phyloP scores from a whole-genome alignment of 2,329 filamentous ascomycete species.

The Arachnomyces sp. region DNA sequence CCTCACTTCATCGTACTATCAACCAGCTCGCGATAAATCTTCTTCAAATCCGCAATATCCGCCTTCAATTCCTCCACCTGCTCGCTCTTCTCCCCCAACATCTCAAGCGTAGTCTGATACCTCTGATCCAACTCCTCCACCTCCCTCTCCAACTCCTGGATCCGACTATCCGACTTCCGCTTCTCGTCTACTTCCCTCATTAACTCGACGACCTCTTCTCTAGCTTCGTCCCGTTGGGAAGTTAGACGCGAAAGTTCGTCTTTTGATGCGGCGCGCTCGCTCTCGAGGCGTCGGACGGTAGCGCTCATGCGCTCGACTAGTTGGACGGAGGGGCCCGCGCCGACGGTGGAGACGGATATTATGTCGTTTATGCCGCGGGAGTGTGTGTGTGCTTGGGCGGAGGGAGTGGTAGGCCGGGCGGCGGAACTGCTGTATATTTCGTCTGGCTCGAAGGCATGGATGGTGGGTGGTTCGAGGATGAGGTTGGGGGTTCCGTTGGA shows the following conservation, averaged over 20 bases:
- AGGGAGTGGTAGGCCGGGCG: slow-evolving; percentile 25
- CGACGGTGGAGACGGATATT: slow-evolving; percentile 80
- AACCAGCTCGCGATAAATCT: slow-evolving; percentile 88
- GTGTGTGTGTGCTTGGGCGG: slow-evolving; percentile 29
- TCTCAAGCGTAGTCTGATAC: slow-evolving; percentile 85
- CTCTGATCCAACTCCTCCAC: slow-evolving; percentile 61
- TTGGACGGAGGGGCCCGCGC: slow-evolving; percentile 85
- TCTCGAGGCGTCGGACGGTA: slow-evolving; percentile 81
- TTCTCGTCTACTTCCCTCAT: slow-evolving; percentile 79
- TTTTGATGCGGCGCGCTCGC: slow-evolving; percentile 77
- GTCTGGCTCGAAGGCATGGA: slow-evolving; percentile 42
- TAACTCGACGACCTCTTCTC: slow-evolving; percentile 79
- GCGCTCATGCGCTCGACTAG: slow-evolving; percentile 94
- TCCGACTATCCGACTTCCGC: slow-evolving; percentile 50
- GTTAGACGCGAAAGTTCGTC: slow-evolving; percentile 77
- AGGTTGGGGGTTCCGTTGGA: slow-evolving; percentile 25
- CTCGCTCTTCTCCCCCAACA: slow-evolving; percentile 96
- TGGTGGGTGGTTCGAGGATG: slow-evolving; percentile 25
- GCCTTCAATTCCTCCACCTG: slow-evolving; percentile 80
- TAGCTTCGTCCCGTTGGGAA: slow-evolving; percentile 80
- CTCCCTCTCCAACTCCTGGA: slow-evolving; percentile 59
- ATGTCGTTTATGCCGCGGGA: slow-evolving; percentile 68
- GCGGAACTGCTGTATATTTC: slow-evolving; percentile 33
- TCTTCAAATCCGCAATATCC: slow-evolving; percentile 88
- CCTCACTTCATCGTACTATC: slow-evolving; percentile 67